Base-by-base conservation (phyloP, 2,329 filamentous ascomycete genomes). In the Hymenoscyphus fructigenus region DNA sequence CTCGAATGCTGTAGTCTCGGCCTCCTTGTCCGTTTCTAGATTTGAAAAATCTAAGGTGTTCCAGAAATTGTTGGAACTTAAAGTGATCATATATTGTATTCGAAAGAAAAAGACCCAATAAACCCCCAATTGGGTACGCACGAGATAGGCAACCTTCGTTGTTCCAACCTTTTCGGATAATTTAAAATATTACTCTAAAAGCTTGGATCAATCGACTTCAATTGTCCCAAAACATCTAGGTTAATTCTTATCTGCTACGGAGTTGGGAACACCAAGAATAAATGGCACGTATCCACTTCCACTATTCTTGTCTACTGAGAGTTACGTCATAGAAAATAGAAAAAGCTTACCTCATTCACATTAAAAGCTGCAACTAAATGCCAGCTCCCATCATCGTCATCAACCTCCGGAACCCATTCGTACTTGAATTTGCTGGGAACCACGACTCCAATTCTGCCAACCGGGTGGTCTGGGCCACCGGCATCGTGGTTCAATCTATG, bases 321-420 rank as follows among this genome's bases (percentile, higher is more conserved):
- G 34, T 2, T 36, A 36, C 44, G 17, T 47, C n/a, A 23, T 47
- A 23, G 3, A 44, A 17, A 44, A 44, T 2, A 47, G n/a, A 47
- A 20, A 10, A 7, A 20, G 17, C n/a, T 20, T 29, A 34, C 17
- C 10, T 57, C 10, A 57, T 15, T 29, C 17, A 28, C 23, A 29
- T 32, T 57, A 6, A 17, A 15, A 15, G 26, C 53, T 5, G 53
- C 53, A 59, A 38, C 57, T 20, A 59, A 59, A 12, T 34, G 29
- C 61, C 61, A 63, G 1, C 38, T n/a, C 12, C 15, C 44, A 15
- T 41, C 57, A 55, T 63, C 57, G 5, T 47, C 29, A 32, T 63
- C 56, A 36, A 63, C 32, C 28, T 41, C 26, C 41, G 57, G 55
- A n/a, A 38, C 29, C 61, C 61, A 63, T 23, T 63, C n/a, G n/a